Percentiles rank a stretch among this genome's conserved stretches.
Evolutionary conservation across 768 basidiomycete species (phyloP).

Genomic region (Boletus pseudopeckii): DNA sequence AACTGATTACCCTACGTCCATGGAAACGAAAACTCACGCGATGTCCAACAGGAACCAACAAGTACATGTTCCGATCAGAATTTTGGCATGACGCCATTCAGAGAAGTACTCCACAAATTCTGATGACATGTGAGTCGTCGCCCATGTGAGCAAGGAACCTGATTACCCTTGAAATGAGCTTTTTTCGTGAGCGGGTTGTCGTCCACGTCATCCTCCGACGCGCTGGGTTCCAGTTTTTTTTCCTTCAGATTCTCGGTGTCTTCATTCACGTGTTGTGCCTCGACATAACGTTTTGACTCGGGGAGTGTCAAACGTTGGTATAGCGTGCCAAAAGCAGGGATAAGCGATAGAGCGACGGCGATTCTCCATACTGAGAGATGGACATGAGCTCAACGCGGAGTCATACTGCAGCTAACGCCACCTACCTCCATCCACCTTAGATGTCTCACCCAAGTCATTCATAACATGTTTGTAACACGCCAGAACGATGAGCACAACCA

Average conservation of each 20-base stretch:
- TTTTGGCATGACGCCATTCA: constrained; percentile 66
- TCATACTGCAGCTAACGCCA: constrained; percentile 4
- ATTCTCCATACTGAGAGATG: constrained; percentile 63
- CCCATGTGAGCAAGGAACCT: not conserved
- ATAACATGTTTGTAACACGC: constrained; percentile 61
- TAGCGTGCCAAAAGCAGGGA: constrained; percentile 71
- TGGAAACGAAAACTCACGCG: constrained; percentile 38
- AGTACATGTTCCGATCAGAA: constrained; percentile 61
- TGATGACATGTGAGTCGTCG: constrained; percentile 13
- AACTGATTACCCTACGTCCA: not conserved
- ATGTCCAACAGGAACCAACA: constrained; percentile 80
- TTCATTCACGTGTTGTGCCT: constrained; percentile 33
- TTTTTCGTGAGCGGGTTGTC: constrained; percentile 37
- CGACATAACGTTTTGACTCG: constrained; percentile 57
- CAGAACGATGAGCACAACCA: constrained; percentile 63
- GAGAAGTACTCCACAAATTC: constrained; percentile 69
- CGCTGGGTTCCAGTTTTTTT: constrained; percentile 14
- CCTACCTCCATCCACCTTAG: constrained; percentile 68
- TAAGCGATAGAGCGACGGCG: constrained; percentile 64
- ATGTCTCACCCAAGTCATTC: constrained; percentile 52
- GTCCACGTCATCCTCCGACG: not conserved
- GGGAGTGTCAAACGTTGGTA: constrained; percentile 74
- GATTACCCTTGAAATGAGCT: constrained; percentile 50
- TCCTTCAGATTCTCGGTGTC: constrained; percentile 34
- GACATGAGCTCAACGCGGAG: not conserved